Evolutionary conservation across 192 early-diverging fungal species (phyloP), one percentile per base, ranked within the genome.

Genomic region (Coemansia furcata): DNA sequence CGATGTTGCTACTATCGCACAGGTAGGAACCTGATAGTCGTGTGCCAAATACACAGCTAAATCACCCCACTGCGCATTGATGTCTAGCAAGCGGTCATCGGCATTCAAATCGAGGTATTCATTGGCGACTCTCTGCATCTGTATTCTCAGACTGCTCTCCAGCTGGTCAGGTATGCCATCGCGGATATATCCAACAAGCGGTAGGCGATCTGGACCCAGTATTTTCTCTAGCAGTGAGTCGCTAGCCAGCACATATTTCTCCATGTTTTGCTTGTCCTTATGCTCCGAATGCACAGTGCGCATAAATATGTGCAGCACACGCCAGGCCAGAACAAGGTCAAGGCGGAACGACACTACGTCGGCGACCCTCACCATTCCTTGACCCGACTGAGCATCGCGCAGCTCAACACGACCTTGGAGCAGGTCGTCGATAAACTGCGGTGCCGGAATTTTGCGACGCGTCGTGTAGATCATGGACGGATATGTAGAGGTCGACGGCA

Each of bases 401-500:
- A 84, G 72, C 72, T 84, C 83, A 17, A 80, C 72, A 38, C 75
- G 74, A 1, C 78, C 74, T 14, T 64, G 59, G 19, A 84, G 52
- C 54, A 84, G 74, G 60, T 84, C 83, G 57, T 67, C 63, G 57
- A 84, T 65, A 26, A 84, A 72, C 63, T 64, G 67, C 40, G 74
- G 72, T 2, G 61, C 74, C 6, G 78, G 65, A 9, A 84, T 61
- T 52, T 74, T 80, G 68, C 62, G 49, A 7, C 66, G 66, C 7
- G 60, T 63, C n/a, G 83, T 80, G 72, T 84, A 84, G 2, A 43
- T 33, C 54, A 50, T 57, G 15, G 78, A 76, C 33, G 78, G 83
- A 46, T 84, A 84, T 5, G 74, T 77, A 11, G 83, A 84, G 0
- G 83, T 80, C 4, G 83, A 77, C 9, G 83, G 83, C 15, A 84